These are phyloP conservation scores for Mrakia frigida DNA, from an alignment of 768 basidiomycete species.

Conservation along the genomic window DNA sequence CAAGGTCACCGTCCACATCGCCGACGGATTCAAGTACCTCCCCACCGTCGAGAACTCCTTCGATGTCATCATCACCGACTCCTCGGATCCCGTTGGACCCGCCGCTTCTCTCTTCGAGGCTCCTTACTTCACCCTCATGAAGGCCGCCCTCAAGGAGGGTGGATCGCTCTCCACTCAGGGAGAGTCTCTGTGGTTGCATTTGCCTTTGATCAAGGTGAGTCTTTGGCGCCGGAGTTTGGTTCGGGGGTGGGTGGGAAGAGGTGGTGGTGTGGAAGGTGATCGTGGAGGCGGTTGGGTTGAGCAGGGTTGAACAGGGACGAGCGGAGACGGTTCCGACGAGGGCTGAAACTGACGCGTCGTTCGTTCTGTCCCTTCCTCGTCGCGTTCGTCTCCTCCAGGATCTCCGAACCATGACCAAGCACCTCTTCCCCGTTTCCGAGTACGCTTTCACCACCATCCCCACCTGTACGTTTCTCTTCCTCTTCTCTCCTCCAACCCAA, in stretches of 20 bases:
- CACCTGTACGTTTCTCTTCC: conserved; percentile 52
- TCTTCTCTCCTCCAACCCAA: neutral
- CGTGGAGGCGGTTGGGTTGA: no score
- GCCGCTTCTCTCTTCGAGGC: conserved; percentile 91
- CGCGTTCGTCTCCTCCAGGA: conserved; percentile 39
- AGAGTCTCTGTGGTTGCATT: conserved; percentile 92
- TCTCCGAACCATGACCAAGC: conserved; percentile 62
- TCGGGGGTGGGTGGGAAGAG: no score
- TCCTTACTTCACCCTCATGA: conserved; percentile 91
- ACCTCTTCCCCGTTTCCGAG: conserved; percentile 72
- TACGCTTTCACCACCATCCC: conserved; percentile 97
- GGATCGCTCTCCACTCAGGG: conserved; percentile 94
- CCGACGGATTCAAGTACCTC: conserved; percentile 96
- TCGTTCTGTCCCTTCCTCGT: neutral
- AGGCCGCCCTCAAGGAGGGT: conserved; percentile 80
- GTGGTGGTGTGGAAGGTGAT: no score
- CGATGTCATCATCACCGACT: conserved; percentile 98
- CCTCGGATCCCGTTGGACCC: conserved; percentile 94
- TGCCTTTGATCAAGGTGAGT: conserved; percentile 65
- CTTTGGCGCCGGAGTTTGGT: neutral
- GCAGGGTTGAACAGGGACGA: neutral
- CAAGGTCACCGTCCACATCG: conserved; percentile 76
- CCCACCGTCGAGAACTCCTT: conserved; percentile 77
- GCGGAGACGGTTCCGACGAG: neutral
- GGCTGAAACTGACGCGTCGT: neutral